Conservation (phyloP, 2,329 filamentous ascomycete genomes). For the Colletotrichum tanaceti region DNA sequence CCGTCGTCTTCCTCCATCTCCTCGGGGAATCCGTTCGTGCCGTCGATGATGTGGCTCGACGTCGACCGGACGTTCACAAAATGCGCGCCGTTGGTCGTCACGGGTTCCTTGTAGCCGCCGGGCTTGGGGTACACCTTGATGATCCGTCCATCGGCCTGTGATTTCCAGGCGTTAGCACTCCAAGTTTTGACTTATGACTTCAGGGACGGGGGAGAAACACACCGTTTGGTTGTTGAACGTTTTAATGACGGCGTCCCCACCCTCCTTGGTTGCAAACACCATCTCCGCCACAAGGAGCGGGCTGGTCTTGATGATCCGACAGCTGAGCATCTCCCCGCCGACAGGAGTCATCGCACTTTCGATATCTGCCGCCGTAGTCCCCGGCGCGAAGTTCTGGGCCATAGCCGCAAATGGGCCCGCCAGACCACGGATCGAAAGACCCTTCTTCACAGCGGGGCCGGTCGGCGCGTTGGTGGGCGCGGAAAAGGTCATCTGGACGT, state of each 20-base stretch:
- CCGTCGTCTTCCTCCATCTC: constrained; percentile 54
- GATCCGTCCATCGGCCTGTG: constrained; percentile 77
- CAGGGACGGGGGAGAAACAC: constrained; percentile 47
- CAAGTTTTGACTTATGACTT: neutral
- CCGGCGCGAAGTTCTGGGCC: constrained; percentile 84
- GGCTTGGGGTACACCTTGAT: constrained; percentile 79
- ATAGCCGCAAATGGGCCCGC: constrained; percentile 78
- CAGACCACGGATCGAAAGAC: constrained; percentile 78
- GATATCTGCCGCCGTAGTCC: constrained; percentile 84
- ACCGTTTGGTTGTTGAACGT: constrained; percentile 85
- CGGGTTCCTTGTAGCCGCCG: constrained; percentile 52
- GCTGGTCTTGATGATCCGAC: constrained; percentile 72
- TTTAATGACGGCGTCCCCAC: constrained; percentile 78
- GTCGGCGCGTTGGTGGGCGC: constrained; percentile 41
- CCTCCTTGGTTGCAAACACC: constrained; percentile 76
- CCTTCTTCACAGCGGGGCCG: constrained; percentile 51
- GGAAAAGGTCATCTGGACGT: constrained; percentile 45
- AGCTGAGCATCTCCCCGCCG: constrained; percentile 76
- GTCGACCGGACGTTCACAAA: constrained; percentile 42
- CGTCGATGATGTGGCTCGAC: constrained; percentile 62
- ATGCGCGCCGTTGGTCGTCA: constrained; percentile 42
- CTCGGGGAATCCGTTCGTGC: constrained; percentile 65
- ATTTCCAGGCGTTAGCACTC: constrained; percentile 4
- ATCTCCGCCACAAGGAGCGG: constrained; percentile 84
- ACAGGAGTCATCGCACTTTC: constrained; percentile 83